Percentiles rank a stretch among this genome's conserved stretches.
These are phyloP conservation scores for Turritis glabra DNA, from an alignment of 345 rosid species.

Conservation along the genomic window DNA sequence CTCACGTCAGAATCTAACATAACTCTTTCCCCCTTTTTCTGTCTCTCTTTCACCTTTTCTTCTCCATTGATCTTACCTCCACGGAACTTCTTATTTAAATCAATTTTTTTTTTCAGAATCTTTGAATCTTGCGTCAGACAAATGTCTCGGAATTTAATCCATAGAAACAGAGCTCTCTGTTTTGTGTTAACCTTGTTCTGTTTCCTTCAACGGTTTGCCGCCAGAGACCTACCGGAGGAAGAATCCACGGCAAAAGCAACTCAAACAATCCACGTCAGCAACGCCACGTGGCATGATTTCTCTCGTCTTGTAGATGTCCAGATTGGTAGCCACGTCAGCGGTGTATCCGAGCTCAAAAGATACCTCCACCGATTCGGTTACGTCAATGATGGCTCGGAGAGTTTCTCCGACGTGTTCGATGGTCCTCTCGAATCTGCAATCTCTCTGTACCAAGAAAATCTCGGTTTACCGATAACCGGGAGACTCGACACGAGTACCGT, in stretches of 20 bases:
- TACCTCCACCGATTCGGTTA: conserved; percentile 88
- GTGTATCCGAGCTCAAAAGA: conserved; percentile 83
- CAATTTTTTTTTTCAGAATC: conserved; percentile 23
- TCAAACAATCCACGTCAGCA: conserved; percentile 42
- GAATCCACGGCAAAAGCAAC: conserved; percentile 37
- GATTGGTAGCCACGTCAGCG: conserved; percentile 61
- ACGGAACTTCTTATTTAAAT: conserved; percentile 15
- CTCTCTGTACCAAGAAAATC: conserved; percentile 54
- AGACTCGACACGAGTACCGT: conserved; percentile 67
- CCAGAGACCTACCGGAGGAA: conserved; percentile 47
- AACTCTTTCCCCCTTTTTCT: conserved; percentile 22
- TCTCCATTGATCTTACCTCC: conserved; percentile 26
- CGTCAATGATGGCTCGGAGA: conserved; percentile 32
- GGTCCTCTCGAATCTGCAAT: conserved; percentile 54
- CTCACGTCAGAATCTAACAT: conserved; percentile 36
- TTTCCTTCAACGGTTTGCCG: conserved; percentile 42
- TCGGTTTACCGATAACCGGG: conserved; percentile 70
- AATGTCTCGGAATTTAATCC: conserved; percentile 45
- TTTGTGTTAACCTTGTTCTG: conserved; percentile 30
- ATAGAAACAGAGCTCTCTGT: conserved; percentile 32
- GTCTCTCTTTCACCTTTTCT: conserved; percentile 34
- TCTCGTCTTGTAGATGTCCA: conserved; percentile 65
- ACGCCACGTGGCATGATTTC: conserved; percentile 77
- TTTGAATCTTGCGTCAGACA: conserved; percentile 21
- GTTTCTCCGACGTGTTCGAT: conserved; percentile 67